Evolutionary conservation across 805 yeast species (phyloP).

Genomic region (Starmera quercuum): DNA sequence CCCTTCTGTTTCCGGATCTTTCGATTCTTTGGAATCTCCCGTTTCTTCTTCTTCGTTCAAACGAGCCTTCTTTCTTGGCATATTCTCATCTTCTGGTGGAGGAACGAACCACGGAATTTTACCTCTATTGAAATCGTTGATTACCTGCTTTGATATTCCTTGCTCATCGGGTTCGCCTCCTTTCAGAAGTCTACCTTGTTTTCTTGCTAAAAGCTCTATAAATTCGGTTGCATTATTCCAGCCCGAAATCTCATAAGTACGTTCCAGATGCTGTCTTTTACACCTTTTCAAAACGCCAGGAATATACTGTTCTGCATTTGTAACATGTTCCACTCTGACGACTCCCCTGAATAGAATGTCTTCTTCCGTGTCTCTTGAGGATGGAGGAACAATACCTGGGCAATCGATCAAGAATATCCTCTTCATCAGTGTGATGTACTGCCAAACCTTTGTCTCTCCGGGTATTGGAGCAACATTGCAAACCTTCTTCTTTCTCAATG

Average conservation of each 20-base stretch:
- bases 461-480: constrained; percentile 98
- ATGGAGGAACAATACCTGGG: constrained; percentile 98
- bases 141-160: constrained; percentile 82
- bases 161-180: constrained; percentile 98
- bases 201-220: constrained; percentile 84
- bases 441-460: constrained; percentile 99
- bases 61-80: constrained; percentile 22
- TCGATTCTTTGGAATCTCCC: constrained; percentile 4
- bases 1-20: constrained; percentile 4
- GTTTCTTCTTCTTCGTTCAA: constrained; percentile 11
- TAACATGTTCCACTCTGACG: constrained; percentile 96
- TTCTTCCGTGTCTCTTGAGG: constrained; percentile 78
- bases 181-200: constrained; percentile 84
- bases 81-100: constrained; percentile 72
- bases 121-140: constrained; percentile 94
- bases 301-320: constrained; percentile 91
- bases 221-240: constrained; percentile 79
- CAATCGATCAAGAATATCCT: constrained; percentile 92
- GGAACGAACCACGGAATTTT: constrained; percentile 97
- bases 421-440: constrained; percentile 94
- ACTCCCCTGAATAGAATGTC: constrained; percentile 95
- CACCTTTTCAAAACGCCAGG: constrained; percentile 82
- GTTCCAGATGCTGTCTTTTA: constrained; percentile 81
- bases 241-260: constrained; percentile 91
- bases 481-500: constrained; percentile 89